Conservation (phyloP, 2,329 filamentous ascomycete genomes). For the Alternaria gaisen region DNA sequence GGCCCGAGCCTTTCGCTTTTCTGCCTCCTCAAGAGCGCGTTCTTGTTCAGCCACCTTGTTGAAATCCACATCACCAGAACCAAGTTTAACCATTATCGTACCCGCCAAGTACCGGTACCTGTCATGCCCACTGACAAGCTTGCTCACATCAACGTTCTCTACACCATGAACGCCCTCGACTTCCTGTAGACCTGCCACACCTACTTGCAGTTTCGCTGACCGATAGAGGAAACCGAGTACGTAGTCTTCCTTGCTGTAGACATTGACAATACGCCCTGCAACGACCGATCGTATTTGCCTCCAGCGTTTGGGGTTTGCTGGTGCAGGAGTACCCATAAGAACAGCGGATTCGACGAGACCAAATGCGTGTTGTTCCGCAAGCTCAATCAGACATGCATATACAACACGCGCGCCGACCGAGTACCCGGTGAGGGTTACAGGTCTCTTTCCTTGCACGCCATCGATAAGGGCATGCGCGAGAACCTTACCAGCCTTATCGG, state of each 20-base stretch:
- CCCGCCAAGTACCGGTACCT: slow-evolving; percentile 60
- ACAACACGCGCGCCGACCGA: slow-evolving; percentile 82
- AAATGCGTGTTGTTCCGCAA: slow-evolving; percentile 81
- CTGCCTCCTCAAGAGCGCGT: slow-evolving; percentile 38
- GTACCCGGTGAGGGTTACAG: slow-evolving; percentile 82
- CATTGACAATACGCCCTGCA: slow-evolving; percentile 82
- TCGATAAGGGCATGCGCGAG: slow-evolving; percentile 83
- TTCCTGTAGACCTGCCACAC: slow-evolving; percentile 81
- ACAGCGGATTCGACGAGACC: slow-evolving; percentile 84
- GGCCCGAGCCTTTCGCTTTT: slow-evolving; percentile 49
- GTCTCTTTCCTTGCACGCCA: slow-evolving; percentile 79
- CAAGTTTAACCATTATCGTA: slow-evolving; percentile 57
- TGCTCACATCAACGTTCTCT: slow-evolving; percentile 61
- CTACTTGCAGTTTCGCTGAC: slow-evolving; percentile 79
- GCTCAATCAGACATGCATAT: slow-evolving; percentile 77
- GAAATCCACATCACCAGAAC: slow-evolving; percentile 60
- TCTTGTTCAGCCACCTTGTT: slow-evolving; percentile 55
- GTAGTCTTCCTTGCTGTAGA: slow-evolving; percentile 86
- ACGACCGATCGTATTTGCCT: slow-evolving; percentile 78
- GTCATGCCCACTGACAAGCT: slow-evolving; percentile 59
- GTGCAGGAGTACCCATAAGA: slow-evolving; percentile 80
- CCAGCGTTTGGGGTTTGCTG: slow-evolving; percentile 76
- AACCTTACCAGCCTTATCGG: slow-evolving; percentile 80
- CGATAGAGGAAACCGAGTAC: slow-evolving; percentile 87
- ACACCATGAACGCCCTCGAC: slow-evolving; percentile 73